A percentile compares a stretch with the other conserved stretches of the same genome.
These are phyloP conservation scores for Phallus indusiatus DNA, from an alignment of 768 basidiomycete genomes.

Conservation along the genomic window DNA sequence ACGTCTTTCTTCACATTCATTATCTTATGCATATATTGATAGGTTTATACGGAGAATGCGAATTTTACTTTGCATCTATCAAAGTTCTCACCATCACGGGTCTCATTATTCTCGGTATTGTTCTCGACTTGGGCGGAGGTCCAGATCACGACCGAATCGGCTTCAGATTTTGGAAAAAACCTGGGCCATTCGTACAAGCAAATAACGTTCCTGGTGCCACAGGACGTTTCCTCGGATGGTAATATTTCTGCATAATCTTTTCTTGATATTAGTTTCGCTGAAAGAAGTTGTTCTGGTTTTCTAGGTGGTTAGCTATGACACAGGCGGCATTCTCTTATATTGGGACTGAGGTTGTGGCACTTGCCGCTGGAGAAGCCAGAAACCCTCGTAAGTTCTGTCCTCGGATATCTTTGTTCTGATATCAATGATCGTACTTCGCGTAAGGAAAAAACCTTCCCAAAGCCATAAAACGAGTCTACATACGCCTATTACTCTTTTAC, in stretches of 20 bases:
- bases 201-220: slow-evolving; percentile 50
- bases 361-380: slow-evolving; percentile 84
- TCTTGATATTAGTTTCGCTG: too few species aligned
- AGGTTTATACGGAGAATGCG: slow-evolving; percentile 36
- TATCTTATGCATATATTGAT: not conserved
- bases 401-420: not conserved
- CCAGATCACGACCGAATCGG: slow-evolving; percentile 72
- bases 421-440: too few species aligned
- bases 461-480: slow-evolving; percentile 61
- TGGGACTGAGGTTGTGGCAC: slow-evolving; percentile 90
- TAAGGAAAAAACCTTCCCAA: slow-evolving; percentile 48
- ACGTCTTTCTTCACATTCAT: not conserved
- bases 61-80: slow-evolving; percentile 87
- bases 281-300: slow-evolving; percentile 13
- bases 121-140: slow-evolving; percentile 84
- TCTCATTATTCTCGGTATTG: slow-evolving; percentile 51
- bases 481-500: slow-evolving; percentile 79
- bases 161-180: slow-evolving; percentile 67
- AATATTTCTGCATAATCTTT: slow-evolving; percentile 41
- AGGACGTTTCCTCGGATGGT: slow-evolving; percentile 71
- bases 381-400: slow-evolving; percentile 60
- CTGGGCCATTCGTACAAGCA: slow-evolving; percentile 81
- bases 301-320: slow-evolving; percentile 26
- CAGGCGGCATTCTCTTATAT: slow-evolving; percentile 92
- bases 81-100: slow-evolving; percentile 83